Percentiles rank a stretch among this genome's conserved stretches.
Conservation (phyloP, 768 basidiomycete species). For the Cystofilobasidium bisporidii region DNA sequence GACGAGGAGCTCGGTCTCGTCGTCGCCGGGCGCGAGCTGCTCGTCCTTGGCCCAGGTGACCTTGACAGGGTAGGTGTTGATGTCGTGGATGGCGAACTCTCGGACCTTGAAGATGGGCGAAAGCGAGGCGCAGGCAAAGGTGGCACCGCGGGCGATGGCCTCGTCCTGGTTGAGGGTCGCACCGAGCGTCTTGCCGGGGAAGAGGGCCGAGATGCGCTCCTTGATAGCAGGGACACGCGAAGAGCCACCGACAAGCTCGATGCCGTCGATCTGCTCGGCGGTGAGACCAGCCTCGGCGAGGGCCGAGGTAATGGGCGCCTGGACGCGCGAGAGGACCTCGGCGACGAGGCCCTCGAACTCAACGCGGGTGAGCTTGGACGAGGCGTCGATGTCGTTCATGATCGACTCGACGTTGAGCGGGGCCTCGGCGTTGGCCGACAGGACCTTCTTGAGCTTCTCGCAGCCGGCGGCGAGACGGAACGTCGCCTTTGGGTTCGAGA, state of each 20-base stretch:
- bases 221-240: constrained; percentile 92
- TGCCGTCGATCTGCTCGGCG: constrained; percentile 72
- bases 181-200: constrained; percentile 70
- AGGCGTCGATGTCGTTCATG: constrained; percentile 89
- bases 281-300: constrained; percentile 69
- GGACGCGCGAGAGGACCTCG: constrained; percentile 65
- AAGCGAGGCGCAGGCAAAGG: constrained; percentile 92
- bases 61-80: constrained; percentile 78
- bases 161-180: constrained; percentile 97
- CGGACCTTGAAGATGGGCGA: constrained; percentile 97
- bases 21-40: constrained; percentile 64
- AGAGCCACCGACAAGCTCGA: constrained; percentile 88
- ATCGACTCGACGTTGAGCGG: constrained; percentile 89
- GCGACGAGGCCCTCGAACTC: constrained; percentile 68
- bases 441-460: constrained; percentile 90
- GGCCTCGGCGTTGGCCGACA: constrained; percentile 84
- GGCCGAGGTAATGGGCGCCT: constrained; percentile 63
- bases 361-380: constrained; percentile 74
- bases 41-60: constrained; percentile 71
- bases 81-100: constrained; percentile 82
- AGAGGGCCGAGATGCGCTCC: constrained; percentile 69
- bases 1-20: constrained; percentile 75
- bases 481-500: constrained; percentile 76
- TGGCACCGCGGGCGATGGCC: constrained; percentile 88
- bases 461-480: constrained; percentile 83